Conservation (phyloP, 2,329 filamentous ascomycete genomes). For the Aureobasidium sp. region DNA sequence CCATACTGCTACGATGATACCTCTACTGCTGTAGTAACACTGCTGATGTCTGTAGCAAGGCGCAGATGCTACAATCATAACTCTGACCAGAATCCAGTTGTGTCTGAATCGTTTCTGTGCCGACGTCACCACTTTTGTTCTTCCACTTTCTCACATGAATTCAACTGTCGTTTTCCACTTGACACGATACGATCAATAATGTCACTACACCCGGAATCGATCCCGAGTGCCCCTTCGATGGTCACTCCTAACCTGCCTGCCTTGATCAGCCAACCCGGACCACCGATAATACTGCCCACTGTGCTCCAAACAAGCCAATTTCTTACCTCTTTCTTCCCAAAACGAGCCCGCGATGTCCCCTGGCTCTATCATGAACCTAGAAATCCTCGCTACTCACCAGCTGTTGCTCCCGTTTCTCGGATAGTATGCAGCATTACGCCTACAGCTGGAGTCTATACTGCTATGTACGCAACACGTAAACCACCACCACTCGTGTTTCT, state of each 20-base stretch:
- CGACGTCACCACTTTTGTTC: slow-evolving; percentile 1
- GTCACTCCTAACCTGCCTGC: not conserved
- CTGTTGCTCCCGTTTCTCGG: not conserved
- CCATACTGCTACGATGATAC: not conserved
- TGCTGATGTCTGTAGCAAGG: not conserved
- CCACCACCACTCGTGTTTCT: slow-evolving; percentile 8
- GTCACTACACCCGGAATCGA: not conserved
- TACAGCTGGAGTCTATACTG: slow-evolving; percentile 10
- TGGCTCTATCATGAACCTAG: slow-evolving; percentile 11
- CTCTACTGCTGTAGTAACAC: no score
- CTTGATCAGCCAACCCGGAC: not conserved
- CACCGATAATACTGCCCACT: not conserved
- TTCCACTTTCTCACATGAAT: not conserved
- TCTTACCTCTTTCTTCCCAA: slow-evolving; percentile 12
- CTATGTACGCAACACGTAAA: not conserved
- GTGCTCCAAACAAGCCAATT: not conserved
- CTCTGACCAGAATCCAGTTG: not conserved
- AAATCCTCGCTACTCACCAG: not conserved
- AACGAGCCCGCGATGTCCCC: slow-evolving; percentile 7
- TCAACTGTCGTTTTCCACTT: not conserved
- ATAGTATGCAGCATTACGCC: slow-evolving; percentile 14
- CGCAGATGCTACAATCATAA: not conserved
- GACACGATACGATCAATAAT: not conserved
- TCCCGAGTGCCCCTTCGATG: not conserved
- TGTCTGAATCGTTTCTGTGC: not conserved